Base-by-base conservation (phyloP, 2,329 filamentous ascomycete genomes). In the Colletotrichum kahawae region DNA sequence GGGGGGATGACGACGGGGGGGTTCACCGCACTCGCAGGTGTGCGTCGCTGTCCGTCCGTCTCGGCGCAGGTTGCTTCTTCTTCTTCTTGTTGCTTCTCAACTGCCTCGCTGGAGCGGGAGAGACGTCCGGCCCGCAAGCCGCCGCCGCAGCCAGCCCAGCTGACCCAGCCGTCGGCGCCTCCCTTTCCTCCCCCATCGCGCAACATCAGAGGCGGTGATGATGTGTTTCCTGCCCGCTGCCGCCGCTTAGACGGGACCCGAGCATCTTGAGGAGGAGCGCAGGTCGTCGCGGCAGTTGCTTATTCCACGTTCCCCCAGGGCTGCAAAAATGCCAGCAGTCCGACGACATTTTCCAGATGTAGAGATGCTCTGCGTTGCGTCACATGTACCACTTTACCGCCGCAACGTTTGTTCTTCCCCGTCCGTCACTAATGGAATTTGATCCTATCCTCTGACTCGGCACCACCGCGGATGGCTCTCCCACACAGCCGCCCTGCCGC, bases 111-210 rank as follows among this genome's bases (percentile, higher is more conserved):
- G 59, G 38, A 43, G 59, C 51, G 65, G 65, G 31, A 68, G 66
- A 68, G 66, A 43, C 34, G 54, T 60, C 66, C 66, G 66, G 66
- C 33, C 66, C 66, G 66, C 66, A 68, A 48, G 34, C 54, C 66
- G 54, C 54, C 66, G 54, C 31, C 14, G 13, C 27, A n/a, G 34
- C 21, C 7, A 33, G 27, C 31, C 16, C 34, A 67, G 65, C 8
- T 51, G n/a, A 33, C 29, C 21, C n/a, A 57, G 16, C 54, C 36
- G 48, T 60, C 66, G 54, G 66, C 54, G 66, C 38, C 38, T 43
- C 38, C 38, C 38, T 43, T 43, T 18, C 24, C 24, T 43, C 38
- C 38, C 38, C 34, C 54, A 60, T 60, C 33, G 59, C 31, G 29
- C 21, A 14, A 12, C 51, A 13, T 63, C 31, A 24, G 34, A 31